Base-by-base conservation (phyloP, 345 rosid species). In the Dimocarpus longan region DNA sequence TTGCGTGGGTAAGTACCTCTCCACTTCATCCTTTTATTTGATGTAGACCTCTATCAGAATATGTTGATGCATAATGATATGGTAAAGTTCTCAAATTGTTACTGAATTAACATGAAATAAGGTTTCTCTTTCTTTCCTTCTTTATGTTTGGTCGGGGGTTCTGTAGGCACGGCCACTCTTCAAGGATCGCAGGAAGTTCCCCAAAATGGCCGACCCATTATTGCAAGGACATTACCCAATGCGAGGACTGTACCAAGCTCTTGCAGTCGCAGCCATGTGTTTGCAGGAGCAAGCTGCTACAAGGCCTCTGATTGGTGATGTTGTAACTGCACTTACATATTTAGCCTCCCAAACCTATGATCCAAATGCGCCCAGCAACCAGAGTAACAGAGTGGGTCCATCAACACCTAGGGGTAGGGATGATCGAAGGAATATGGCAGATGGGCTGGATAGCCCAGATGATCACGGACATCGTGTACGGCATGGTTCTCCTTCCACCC, bases 231-330 rank as follows among this genome's bases (percentile, higher is more conserved):
- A 81, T 43, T 96, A 96, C 80, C 99, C 99, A 43, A 91, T 91
- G 92, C 90, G 99, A 81, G 99, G 97, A 60, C 76, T 96, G 16
- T 96, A 96, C 85, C 99, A 96, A 88, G 99, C 99, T 57, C 97
- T 96, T 69, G 99, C 99, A 7, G 97, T 96, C 54, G 97, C 98
- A 63, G 98, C 99, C 64, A 94, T 96, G 98, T 96, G 99, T 83
- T 87, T 96, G 77, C 99, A 96, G 80, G 99, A 96, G 75, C 98
- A 96, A 82, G 98, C 99, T 48, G 94, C 94, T 28, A 94, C 97
- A 22, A 92, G 99, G 85, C 99, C 99, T 52, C 83, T 96, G 65
- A 94, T 96, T 2, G 98, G 98, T 0, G 99, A 96, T 46, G 98
- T 96, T 40, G 99, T 96, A 78, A 94, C 98, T 19, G 99, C 99